These are phyloP conservation scores for Choanephora cucurbitarum DNA, from an alignment of 371 early-diverging fungal species.

Conservation along the genomic window DNA sequence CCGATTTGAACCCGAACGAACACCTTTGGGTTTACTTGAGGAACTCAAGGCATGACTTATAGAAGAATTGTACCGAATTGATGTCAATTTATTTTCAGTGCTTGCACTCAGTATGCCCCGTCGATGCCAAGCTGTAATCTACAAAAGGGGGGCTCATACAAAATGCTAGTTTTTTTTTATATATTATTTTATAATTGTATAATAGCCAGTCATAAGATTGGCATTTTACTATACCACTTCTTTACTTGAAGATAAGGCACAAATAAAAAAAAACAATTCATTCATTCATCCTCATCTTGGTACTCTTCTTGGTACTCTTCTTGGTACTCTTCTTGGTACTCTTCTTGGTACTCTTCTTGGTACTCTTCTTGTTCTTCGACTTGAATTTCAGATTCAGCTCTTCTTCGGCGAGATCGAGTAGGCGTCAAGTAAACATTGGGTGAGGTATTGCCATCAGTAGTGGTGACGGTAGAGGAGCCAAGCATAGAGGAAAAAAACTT, in stretches of 20 bases:
- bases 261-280: constrained; percentile 15
- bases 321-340: no score
- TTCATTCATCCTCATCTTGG: constrained; percentile 20
- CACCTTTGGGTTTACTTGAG: no score
- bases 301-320: no score
- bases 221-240: constrained; percentile 3
- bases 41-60: no score
- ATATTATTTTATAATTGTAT: neutral
- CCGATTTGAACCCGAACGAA: no score
- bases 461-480: constrained; percentile 11
- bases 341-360: no score
- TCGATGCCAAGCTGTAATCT: no score
- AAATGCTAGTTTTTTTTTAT: no score
- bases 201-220: neutral
- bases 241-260: constrained; percentile 6
- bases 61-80: no score
- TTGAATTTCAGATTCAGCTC: constrained; percentile 15
- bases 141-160: no score
- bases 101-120: no score
- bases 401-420: constrained; percentile 17
- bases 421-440: constrained; percentile 17
- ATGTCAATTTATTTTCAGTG: no score
- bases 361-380: constrained; percentile 14
- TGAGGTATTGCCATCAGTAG: constrained; percentile 7
- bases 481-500: constrained; percentile 14